Percentiles rank a stretch among this genome's conserved stretches.
Evolutionary conservation across 2,329 filamentous ascomycete species (phyloP).

Genomic region (Cladophialophora carrionii): DNA sequence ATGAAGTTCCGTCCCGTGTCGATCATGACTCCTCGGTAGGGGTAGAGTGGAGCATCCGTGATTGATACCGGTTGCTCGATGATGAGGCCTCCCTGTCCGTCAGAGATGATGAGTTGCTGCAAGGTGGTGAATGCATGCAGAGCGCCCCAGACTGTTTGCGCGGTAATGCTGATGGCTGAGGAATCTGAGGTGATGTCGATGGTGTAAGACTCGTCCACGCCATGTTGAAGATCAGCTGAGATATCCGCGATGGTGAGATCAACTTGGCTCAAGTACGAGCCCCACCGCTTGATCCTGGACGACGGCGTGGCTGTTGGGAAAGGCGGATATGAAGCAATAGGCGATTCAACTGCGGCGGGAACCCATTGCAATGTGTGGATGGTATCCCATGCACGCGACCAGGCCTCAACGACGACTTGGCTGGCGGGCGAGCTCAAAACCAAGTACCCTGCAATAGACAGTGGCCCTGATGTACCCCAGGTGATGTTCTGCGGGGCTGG

Average conservation of each 20-base stretch:
- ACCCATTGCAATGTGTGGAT: constrained; percentile 59
- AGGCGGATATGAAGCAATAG: constrained; percentile 54
- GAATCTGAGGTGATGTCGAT: constrained; percentile 50
- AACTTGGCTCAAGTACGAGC: constrained; percentile 47
- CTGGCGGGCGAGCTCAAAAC: constrained; percentile 46
- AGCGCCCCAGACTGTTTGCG: constrained; percentile 59
- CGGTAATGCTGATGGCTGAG: constrained; percentile 50
- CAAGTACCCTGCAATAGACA: constrained; percentile 47
- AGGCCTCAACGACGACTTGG: constrained; percentile 51
- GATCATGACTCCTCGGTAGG: constrained; percentile 60
- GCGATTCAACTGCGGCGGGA: constrained; percentile 57
- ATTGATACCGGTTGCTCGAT: constrained; percentile 60
- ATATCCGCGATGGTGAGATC: constrained; percentile 53
- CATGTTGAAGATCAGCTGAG: constrained; percentile 57
- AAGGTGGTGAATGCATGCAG: constrained; percentile 62
- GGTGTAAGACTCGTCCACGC: constrained; percentile 62
- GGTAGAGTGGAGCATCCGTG: constrained; percentile 56
- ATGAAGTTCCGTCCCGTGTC: constrained; percentile 61
- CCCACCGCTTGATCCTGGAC: constrained; percentile 22
- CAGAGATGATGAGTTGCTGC: constrained; percentile 59
- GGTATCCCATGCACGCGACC: constrained; percentile 54
- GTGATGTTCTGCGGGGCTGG: constrained; percentile 58
- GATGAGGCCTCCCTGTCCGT: constrained; percentile 51
- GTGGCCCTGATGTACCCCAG: constrained; percentile 58
- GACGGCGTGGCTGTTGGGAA: constrained; percentile 52